Conservation (phyloP, 371 early-diverging fungal species). For the Capillidium heterosporum region DNA sequence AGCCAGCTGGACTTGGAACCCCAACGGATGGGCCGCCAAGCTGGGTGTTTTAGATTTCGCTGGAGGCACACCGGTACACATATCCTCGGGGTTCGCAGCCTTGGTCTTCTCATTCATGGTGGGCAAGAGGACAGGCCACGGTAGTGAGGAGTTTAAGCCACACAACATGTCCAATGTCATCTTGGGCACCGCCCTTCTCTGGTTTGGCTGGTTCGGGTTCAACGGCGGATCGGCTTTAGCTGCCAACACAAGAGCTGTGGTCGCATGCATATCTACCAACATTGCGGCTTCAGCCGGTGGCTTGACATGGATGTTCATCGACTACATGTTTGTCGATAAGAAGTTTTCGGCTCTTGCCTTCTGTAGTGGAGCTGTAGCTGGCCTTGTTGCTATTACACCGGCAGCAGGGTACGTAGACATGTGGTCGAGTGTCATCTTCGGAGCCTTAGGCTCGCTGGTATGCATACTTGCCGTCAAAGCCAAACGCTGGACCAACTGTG, state of each 20-base stretch:
- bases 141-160: conserved; percentile 45
- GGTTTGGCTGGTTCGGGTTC: no score
- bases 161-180: no score
- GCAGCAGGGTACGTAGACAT: no score
- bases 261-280: conserved; percentile 72
- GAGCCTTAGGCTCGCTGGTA: conserved; percentile 44
- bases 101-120: no score
- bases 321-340: conserved; percentile 45
- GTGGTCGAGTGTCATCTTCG: conserved; percentile 66
- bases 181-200: conserved; percentile 66
- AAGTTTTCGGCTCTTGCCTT: conserved; percentile 65
- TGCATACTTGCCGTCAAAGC: conserved; percentile 62
- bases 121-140: conserved; percentile 65
- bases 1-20: conserved; percentile 84
- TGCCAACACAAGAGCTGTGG: conserved; percentile 62
- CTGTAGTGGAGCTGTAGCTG: no score
- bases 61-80: no score
- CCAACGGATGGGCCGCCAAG: conserved; percentile 61
- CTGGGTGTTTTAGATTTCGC: conserved; percentile 70
- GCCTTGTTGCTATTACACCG: no score
- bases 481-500: conserved; percentile 62
- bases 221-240: no score
- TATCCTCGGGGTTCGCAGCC: no score
- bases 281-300: conserved; percentile 67
- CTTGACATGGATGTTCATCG: conserved; percentile 63